Evolutionary conservation across 805 yeast genomes (phyloP).

Genomic region (Monosporozyma siamensis): DNA sequence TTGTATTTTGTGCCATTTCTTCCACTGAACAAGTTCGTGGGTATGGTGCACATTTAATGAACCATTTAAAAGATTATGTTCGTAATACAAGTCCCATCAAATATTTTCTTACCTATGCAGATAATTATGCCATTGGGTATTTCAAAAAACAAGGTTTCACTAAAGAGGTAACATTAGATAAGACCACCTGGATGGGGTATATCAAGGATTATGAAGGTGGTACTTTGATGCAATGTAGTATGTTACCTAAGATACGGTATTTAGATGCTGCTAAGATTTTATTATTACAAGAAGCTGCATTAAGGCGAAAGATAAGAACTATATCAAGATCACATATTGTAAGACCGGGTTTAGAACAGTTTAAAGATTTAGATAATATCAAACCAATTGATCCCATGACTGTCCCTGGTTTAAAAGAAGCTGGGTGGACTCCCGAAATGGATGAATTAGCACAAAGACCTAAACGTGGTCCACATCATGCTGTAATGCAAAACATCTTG

Average conservation of each 20-base stretch:
- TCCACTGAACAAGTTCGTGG: constrained; percentile 98
- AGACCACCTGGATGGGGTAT: constrained; percentile 92
- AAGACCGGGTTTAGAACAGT: constrained; percentile 70
- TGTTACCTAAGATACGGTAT: constrained; percentile 83
- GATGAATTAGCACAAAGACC: constrained; percentile 94
- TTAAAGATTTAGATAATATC: constrained; percentile 40
- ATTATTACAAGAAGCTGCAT: constrained; percentile 83
- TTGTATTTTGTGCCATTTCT: constrained; percentile 95
- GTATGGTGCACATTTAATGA: constrained; percentile 98
- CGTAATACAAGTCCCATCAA: constrained; percentile 75
- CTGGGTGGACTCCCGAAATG: constrained; percentile 98
- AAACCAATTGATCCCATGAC: constrained; percentile 64
- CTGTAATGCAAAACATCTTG: constrained; percentile 80
- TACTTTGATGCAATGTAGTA: constrained; percentile 92
- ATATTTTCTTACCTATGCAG: constrained; percentile 91
- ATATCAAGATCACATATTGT: constrained; percentile 73
- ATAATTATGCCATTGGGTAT: constrained; percentile 97
- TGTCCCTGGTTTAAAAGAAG: constrained; percentile 85
- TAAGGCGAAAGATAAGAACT: constrained; percentile 70
- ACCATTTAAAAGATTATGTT: constrained; percentile 93
- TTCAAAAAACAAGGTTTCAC: constrained; percentile 98
- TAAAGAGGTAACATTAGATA: constrained; percentile 82
- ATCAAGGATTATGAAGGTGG: constrained; percentile 99
- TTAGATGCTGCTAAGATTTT: constrained; percentile 81
- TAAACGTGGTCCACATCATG: constrained; percentile 88